Conservation (phyloP, 495 filamentous ascomycete species). For the Neurospora discreta region DNA sequence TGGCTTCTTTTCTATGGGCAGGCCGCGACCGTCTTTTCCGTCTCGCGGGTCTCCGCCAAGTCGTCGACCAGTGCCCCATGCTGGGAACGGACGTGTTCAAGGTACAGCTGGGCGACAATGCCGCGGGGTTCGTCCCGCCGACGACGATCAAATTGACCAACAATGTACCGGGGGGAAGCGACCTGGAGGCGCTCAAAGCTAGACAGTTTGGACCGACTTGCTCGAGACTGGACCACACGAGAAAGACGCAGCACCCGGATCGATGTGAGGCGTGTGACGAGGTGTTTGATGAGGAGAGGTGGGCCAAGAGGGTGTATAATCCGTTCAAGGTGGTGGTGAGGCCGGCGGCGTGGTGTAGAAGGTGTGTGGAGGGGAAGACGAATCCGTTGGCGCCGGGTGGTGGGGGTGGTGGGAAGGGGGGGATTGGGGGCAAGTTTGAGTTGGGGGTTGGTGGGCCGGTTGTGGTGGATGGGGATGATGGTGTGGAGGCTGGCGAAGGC, state of each 20-base stretch:
- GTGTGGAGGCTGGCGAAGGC: background rate
- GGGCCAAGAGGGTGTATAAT: constrained; percentile 7
- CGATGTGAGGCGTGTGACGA: constrained; percentile 9
- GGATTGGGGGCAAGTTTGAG: background rate
- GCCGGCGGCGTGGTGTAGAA: constrained; percentile 5
- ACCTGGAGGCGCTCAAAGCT: background rate
- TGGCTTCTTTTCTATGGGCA: constrained; percentile 10
- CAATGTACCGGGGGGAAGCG: background rate
- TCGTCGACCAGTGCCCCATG: background rate
- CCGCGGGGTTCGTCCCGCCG: background rate
- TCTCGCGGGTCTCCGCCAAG: background rate
- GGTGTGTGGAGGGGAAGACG: constrained; percentile 6
- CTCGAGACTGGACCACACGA: constrained; percentile 1
- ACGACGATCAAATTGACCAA: background rate
- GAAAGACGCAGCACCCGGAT: constrained; percentile 13
- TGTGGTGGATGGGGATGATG: background rate
- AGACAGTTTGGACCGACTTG: background rate
- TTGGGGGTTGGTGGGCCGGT: background rate
- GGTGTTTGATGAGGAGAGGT: constrained; percentile 2
- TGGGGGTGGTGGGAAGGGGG: background rate
- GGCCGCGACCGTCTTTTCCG: constrained; percentile 6
- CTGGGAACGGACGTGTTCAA: constrained; percentile 7
- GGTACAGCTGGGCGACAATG: constrained; percentile 1
- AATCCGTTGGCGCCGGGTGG: background rate
- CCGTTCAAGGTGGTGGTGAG: constrained; percentile 5